Base-by-base conservation (phyloP, 768 basidiomycete species). In the Porpolomopsis calyptriformis region DNA sequence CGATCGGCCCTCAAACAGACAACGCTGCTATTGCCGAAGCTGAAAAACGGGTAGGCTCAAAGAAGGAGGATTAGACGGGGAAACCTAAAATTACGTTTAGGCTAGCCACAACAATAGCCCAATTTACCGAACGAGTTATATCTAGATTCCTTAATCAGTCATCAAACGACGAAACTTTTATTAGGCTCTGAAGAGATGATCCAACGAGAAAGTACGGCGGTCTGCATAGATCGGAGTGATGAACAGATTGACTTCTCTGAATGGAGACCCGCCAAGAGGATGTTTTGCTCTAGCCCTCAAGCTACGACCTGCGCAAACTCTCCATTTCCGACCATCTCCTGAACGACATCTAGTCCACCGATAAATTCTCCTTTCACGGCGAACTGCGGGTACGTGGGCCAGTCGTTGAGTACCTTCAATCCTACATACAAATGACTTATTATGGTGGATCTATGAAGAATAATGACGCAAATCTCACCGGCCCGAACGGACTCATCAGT, bases 341-440 rank as follows among this genome's bases (percentile, higher is more conserved):
- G 76, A 19, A 93, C 76, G 43, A 98, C 82, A 59, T 99, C 94
- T 43, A 98, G 64, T 3, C 94, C 94, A n/a, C 94, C 94, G 12
- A 96, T 80, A 14, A 99, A 73, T 60, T 97, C 90, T 18, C 96
- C 93, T 2, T 87, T 78, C 42, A 91, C 70, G 52, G 92, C 84
- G 18, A 94, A 69, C 58, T 90, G 87, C 2, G 87, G 86, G 67
- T 76, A 89, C 3, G 86, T 94, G 0, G 90, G 90, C 90, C 90
- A 93, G 49, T 91, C 75, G 57, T 93, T 93, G 49, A 89, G 57
- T 50, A 70, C 75, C 65, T 82, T 82, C 43, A 82, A 73, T 58
- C 76, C 90, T 78, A 51, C 25, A 50, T 25, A 22, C 22, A 37
- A 2, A 16, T 26, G 12, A 42, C 18, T 24, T 34, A 49, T 33